A percentile compares a stretch with the other conserved stretches of the same genome.
Evolutionary conservation across 1,139 yeast species (phyloP).

Genomic region (Scheffersomyces lignicola): DNA sequence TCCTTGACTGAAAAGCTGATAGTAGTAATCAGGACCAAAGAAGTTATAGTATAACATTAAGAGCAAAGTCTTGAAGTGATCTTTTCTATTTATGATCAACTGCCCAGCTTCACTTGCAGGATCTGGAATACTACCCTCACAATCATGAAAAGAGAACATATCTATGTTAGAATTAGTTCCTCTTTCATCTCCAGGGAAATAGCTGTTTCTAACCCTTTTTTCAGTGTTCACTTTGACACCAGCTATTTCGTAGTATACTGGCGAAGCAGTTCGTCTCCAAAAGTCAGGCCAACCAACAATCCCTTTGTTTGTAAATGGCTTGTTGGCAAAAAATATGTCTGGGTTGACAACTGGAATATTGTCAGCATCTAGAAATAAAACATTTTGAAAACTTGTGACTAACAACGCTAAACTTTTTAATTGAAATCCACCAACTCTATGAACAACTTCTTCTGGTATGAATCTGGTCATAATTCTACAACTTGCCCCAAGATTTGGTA

Average conservation of each 20-base stretch:
- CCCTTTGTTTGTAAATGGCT: slow-evolving; percentile 28
- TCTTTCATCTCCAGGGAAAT: slow-evolving; percentile 24
- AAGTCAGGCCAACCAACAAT: slow-evolving; percentile 41
- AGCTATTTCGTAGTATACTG: slow-evolving; percentile 31
- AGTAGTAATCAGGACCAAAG: slow-evolving; percentile 55
- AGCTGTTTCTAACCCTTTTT: slow-evolving; percentile 25
- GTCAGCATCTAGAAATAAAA: slow-evolving; percentile 40
- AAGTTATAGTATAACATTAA: slow-evolving; percentile 57
- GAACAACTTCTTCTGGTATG: slow-evolving; percentile 22
- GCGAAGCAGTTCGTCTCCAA: slow-evolving; percentile 41
- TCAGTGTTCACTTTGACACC: slow-evolving; percentile 21
- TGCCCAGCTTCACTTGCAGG: slow-evolving; percentile 65
- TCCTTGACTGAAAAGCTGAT: slow-evolving; percentile 54
- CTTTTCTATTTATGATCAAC: slow-evolving; percentile 48
- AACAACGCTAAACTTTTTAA: slow-evolving; percentile 35
- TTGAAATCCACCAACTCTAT: slow-evolving; percentile 28
- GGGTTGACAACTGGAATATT: slow-evolving; percentile 35
- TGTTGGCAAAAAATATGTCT: slow-evolving; percentile 28
- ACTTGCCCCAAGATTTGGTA: slow-evolving; percentile 30
- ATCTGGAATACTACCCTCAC: slow-evolving; percentile 58
- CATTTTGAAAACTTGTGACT: slow-evolving; percentile 32
- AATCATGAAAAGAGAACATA: slow-evolving; percentile 42
- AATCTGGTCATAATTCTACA: slow-evolving; percentile 35
- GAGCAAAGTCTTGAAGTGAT: slow-evolving; percentile 50
- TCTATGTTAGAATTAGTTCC: slow-evolving; percentile 16